Conservation (phyloP, 2,329 filamentous ascomycete genomes). For the Cadophora malorum region DNA sequence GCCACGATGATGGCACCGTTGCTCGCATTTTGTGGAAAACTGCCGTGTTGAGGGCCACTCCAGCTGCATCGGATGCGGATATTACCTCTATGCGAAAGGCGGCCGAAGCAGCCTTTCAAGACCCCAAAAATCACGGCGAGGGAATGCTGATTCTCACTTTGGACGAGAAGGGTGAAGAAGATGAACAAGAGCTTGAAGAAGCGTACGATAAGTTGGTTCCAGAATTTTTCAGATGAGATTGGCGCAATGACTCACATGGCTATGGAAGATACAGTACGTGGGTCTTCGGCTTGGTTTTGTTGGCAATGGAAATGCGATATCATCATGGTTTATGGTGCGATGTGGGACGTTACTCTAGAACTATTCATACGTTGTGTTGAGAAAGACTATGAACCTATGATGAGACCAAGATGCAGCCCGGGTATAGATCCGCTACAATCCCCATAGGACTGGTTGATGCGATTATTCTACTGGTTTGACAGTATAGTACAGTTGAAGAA, state of each 20-base stretch:
- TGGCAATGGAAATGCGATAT: too few species aligned
- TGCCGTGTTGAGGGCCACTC: slow-evolving; percentile 1
- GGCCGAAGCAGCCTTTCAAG: slow-evolving; percentile 32
- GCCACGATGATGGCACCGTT: slow-evolving; percentile 33
- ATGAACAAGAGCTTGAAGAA: slow-evolving; percentile 30
- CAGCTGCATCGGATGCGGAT: slow-evolving; percentile 22
- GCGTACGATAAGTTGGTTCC: slow-evolving; percentile 35
- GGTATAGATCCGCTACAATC: too few species aligned
- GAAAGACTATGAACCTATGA: too few species aligned
- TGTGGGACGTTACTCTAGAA: too few species aligned
- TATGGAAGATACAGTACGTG: too few species aligned
- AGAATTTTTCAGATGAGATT: slow-evolving; percentile 34
- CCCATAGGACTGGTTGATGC: too few species aligned
- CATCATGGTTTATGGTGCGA: too few species aligned
- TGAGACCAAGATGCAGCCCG: too few species aligned
- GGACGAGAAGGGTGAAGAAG: slow-evolving; percentile 41
- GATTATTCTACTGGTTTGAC: too few species aligned
- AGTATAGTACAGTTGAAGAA: too few species aligned
- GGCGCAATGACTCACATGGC: slow-evolving; percentile 5
- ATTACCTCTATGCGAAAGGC: slow-evolving; percentile 27
- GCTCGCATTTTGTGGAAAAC: slow-evolving; percentile 37
- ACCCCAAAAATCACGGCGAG: slow-evolving; percentile 41
- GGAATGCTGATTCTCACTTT: slow-evolving; percentile 43
- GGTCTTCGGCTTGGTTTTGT: too few species aligned
- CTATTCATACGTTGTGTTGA: too few species aligned